Evolutionary conservation across 106 monocot species (phyloP), one percentile per base, ranked within the genome.

Genomic region (Apostasia ramifera): DNA sequence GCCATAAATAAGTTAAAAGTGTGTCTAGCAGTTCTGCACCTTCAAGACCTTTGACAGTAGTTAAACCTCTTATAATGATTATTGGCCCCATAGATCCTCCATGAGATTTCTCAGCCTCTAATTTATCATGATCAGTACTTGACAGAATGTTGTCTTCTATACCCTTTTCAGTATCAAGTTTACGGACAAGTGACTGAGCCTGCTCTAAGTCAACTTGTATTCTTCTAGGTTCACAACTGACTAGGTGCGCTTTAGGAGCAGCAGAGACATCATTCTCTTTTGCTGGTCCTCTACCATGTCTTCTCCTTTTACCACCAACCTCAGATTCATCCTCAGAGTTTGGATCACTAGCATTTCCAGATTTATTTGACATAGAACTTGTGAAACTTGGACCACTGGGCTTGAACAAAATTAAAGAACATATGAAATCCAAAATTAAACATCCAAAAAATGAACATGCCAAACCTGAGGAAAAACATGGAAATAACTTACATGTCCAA

Each of bases 1-100:
- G 89, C 89, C 87, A 99, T 13, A 99, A 79, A 77, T 99, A 99
- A 46, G 93, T 99, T 48, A 99, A 44, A 12, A 99, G 73, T 40
- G 93, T 99, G 78, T 99, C 98, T 66, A 99, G 72, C 54, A 99
- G 74, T 70, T 99, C 92, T 63, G 85, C 81, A 70, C 93, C 98
- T 66, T 99, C 93, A 41, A 99, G 93, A 7, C 92, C 92, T 66
- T 85, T 92, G 42, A 93, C 87, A 63, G 87, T 79, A 8, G 84
- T 85, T 11, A 86, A 59, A 5, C 98, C 98, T 1, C 90, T 77
- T 55, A 99, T 85, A 40, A 99, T 99, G 50, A 99, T 80, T 66
- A 99, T 87, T 63, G 93, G 93, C 13, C 98, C 98, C 70, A 90
- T 87, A 44, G 87, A 87, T 68, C 87, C 98, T 72, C 79, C 77